These are phyloP conservation scores for Castanea mollissima DNA, from an alignment of 306 rosid species.

Conservation along the genomic window DNA sequence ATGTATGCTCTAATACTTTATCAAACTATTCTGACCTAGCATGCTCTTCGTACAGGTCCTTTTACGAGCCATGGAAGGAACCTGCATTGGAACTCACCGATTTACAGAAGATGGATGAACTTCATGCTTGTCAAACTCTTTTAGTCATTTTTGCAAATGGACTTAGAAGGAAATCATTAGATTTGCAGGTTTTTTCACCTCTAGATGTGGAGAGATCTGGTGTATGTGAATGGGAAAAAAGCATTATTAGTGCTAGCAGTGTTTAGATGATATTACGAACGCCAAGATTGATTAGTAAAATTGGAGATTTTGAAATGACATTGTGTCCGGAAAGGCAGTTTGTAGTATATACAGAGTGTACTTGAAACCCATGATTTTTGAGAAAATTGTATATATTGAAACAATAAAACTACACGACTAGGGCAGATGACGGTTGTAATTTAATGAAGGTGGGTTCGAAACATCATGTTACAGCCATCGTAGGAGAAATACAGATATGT, in stretches of 20 bases:
- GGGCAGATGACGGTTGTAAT: too few species aligned
- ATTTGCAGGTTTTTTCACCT: slow-evolving; percentile 37
- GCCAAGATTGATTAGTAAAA: not conserved
- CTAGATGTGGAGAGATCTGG: slow-evolving; percentile 44
- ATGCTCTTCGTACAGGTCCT: slow-evolving; percentile 51
- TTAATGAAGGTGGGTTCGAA: too few species aligned
- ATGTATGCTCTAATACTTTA: not conserved
- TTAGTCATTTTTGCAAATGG: slow-evolving; percentile 50
- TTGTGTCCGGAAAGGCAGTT: not conserved
- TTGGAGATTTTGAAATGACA: not conserved
- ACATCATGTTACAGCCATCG: too few species aligned
- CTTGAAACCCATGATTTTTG: not conserved
- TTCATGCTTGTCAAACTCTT: slow-evolving; percentile 67
- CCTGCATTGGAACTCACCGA: slow-evolving; percentile 37
- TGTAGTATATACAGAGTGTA: not conserved
- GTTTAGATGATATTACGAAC: not conserved
- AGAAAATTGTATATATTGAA: not conserved
- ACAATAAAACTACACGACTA: too few species aligned
- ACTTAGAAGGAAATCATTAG: slow-evolving; percentile 45
- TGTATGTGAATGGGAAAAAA: slow-evolving; percentile 68
- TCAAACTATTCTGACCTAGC: slow-evolving; percentile 9
- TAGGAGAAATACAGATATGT: too few species aligned
- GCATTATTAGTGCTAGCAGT: slow-evolving; percentile 24
- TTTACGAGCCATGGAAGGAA: slow-evolving; percentile 68
- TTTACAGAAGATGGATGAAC: slow-evolving; percentile 62